These are phyloP conservation scores for Coniosporium tulheliwenetii DNA, from an alignment of 2,329 filamentous ascomycete species.

Conservation along the genomic window DNA sequence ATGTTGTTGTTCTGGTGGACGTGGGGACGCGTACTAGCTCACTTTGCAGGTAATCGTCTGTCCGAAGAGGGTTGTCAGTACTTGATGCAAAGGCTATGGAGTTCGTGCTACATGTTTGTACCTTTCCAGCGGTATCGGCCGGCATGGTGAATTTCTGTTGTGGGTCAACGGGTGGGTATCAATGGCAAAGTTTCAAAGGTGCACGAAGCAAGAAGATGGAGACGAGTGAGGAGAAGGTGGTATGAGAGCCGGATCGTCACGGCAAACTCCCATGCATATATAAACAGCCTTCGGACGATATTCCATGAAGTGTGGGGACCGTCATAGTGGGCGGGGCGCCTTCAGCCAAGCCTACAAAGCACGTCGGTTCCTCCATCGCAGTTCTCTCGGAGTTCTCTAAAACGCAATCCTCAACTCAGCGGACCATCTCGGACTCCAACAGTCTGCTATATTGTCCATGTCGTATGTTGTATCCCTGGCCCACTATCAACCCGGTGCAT, in stretches of 20 bases:
- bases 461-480: too few relatives aligned
- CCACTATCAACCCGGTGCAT: too few relatives aligned
- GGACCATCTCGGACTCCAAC: too few relatives aligned
- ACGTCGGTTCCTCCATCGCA: too few relatives aligned
- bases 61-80: slow-evolving; percentile 1
- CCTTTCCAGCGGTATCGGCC: slow-evolving; percentile 41
- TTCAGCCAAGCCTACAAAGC: too few relatives aligned
- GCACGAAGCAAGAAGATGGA: background rate
- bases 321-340: too few relatives aligned
- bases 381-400: too few relatives aligned
- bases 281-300: too few relatives aligned
- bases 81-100: background rate
- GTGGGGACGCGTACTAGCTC: slow-evolving; percentile 4
- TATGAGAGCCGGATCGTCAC: background rate
- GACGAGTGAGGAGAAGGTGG: background rate
- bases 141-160: slow-evolving; percentile 25
- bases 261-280: too few relatives aligned
- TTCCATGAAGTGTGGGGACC: too few relatives aligned
- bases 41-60: slow-evolving; percentile 88
- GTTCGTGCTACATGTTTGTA: slow-evolving; percentile 9
- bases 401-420: too few relatives aligned
- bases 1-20: background rate
- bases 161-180: background rate
- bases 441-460: too few relatives aligned
- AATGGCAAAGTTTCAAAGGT: background rate